These are phyloP conservation scores for Metarhizium rileyi DNA, from an alignment of 2,329 filamentous ascomycete species.

Conservation along the genomic window DNA sequence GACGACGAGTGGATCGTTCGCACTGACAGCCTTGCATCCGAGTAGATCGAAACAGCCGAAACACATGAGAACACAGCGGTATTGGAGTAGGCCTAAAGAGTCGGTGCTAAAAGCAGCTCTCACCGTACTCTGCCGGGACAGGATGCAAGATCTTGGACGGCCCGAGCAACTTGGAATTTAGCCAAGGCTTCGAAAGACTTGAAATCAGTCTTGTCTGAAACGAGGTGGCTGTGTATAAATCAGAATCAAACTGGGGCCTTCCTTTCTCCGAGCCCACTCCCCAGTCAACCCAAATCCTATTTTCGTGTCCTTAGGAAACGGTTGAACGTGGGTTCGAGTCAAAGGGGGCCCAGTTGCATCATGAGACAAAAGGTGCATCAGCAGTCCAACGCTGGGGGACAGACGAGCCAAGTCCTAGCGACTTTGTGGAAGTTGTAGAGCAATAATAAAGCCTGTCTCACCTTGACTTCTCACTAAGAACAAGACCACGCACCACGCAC, in stretches of 20 bases:
- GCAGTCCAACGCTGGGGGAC: slow-evolving; percentile 7
- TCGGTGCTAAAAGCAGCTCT: slow-evolving; percentile 2
- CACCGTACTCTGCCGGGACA: slow-evolving; percentile 4
- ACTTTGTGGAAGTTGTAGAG: background rate
- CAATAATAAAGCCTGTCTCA: background rate
- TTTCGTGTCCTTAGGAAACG: slow-evolving; percentile 1
- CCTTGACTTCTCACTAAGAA: background rate
- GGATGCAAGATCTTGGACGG: slow-evolving; percentile 11
- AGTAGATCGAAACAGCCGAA: slow-evolving; percentile 14
- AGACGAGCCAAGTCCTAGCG: background rate
- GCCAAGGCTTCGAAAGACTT: slow-evolving; percentile 7
- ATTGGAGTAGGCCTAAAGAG: slow-evolving; percentile 1
- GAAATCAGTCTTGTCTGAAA: slow-evolving; percentile 12
- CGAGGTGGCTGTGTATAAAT: slow-evolving; percentile 10
- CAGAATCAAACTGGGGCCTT: slow-evolving; percentile 4
- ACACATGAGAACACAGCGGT: slow-evolving; percentile 8
- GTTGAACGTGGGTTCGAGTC: background rate
- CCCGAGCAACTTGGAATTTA: slow-evolving; percentile 10
- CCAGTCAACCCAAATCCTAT: slow-evolving; percentile 5
- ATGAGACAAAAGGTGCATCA: slow-evolving; percentile 13
- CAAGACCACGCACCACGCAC: background rate
- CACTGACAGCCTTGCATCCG: slow-evolving; percentile 8
- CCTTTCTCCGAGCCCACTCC: slow-evolving; percentile 1
- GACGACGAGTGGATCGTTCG: slow-evolving; percentile 10
- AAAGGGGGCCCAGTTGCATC: slow-evolving; percentile 5